phyloP scores from a whole-genome alignment of 192 early-diverging fungal genomes.

The Fimicolochytrium jonesii region DNA sequence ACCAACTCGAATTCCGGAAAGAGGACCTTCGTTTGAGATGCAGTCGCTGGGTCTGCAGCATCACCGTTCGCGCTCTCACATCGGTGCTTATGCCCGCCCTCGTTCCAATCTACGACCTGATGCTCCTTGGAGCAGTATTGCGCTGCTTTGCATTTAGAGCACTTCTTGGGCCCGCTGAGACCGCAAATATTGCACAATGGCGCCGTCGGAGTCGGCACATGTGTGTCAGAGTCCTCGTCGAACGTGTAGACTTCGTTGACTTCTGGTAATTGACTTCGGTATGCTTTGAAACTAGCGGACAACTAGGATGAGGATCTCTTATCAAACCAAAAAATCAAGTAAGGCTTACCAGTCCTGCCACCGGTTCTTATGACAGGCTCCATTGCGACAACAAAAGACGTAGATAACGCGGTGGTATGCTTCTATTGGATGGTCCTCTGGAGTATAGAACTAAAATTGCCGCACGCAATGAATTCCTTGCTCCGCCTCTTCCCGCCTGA shows the following conservation, averaged over 20 bases:
- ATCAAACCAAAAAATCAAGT: background rate
- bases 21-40: background rate
- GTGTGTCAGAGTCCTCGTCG: too few relatives aligned
- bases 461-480: too few relatives aligned
- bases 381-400: slow-evolving; percentile 89
- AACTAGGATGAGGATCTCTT: background rate
- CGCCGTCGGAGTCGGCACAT: too few relatives aligned
- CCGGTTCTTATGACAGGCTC: slow-evolving; percentile 65
- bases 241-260: slow-evolving; percentile 60
- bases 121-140: slow-evolving; percentile 83
- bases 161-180: slow-evolving; percentile 52
- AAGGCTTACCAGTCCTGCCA: slow-evolving; percentile 48
- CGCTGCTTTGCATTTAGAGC: slow-evolving; percentile 67
- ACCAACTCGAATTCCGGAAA: slow-evolving; percentile 51
- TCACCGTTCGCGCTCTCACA: slow-evolving; percentile 42
- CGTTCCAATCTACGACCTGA: slow-evolving; percentile 80
- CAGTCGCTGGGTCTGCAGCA: background rate
- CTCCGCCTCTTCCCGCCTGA: background rate
- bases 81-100: slow-evolving; percentile 63
- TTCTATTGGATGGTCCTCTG: slow-evolving; percentile 79
- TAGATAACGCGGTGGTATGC: slow-evolving; percentile 91
- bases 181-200: slow-evolving; percentile 34
- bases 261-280: slow-evolving; percentile 71
- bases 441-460: slow-evolving; percentile 82
- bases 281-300: slow-evolving; percentile 73